These are phyloP conservation scores for Rhododendron molle DNA, from an alignment of 148 eudicot species.

Conservation along the genomic window DNA sequence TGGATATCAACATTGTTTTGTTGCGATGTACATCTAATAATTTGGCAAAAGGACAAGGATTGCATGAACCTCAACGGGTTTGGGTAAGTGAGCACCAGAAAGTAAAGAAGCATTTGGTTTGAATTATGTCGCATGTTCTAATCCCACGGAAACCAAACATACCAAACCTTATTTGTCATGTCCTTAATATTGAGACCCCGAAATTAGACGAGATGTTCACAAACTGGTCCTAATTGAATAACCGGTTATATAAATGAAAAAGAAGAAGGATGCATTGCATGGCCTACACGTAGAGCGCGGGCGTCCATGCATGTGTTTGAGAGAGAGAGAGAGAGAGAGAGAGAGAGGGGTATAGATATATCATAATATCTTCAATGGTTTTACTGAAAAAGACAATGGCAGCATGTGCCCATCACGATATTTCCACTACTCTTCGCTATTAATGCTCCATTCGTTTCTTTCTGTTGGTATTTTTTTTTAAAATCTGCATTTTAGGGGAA, in stretches of 20 bases:
- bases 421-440: neutral
- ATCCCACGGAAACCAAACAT: neutral
- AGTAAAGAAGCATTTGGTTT: neutral
- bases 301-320: neutral
- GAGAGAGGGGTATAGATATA: neutral
- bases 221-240: too few relatives aligned
- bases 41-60: neutral
- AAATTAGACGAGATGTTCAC: neutral
- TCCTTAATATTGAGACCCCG: neutral
- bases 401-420: neutral
- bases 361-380: neutral
- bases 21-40: neutral
- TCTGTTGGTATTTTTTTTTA: neutral
- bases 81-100: neutral
- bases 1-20: neutral
- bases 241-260: neutral
- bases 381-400: neutral
- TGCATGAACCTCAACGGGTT: neutral
- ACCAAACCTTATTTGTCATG: neutral
- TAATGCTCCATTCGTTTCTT: neutral
- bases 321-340: neutral
- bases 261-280: neutral
- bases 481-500: neutral
- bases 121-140: too few relatives aligned
- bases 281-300: neutral